Conservation (phyloP, 495 filamentous ascomycete species). For the Filosporella fistucella region DNA sequence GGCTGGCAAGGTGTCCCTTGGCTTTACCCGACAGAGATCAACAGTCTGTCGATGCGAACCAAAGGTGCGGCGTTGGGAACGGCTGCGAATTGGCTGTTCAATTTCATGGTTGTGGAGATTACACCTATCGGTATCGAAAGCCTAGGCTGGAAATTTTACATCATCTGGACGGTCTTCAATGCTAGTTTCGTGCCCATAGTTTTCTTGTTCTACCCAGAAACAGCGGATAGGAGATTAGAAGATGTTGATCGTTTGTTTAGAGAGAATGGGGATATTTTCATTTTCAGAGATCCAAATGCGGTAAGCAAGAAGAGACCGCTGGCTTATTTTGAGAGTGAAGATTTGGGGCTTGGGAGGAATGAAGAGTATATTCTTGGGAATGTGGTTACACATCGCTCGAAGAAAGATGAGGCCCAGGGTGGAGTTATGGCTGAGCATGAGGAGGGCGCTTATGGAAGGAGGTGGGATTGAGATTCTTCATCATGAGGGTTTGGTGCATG, state of each 20-base stretch:
- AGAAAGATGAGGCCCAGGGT: background rate
- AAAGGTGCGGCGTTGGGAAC: constrained; percentile 4
- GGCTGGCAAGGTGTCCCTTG: constrained; percentile 36
- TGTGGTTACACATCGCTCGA: background rate
- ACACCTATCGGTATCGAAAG: constrained; percentile 40
- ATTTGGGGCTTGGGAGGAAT: background rate
- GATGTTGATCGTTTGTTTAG: constrained; percentile 69
- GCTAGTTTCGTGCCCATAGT: constrained; percentile 62
- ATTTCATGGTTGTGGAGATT: constrained; percentile 44
- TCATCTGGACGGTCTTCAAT: constrained; percentile 59
- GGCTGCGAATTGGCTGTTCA: constrained; percentile 26
- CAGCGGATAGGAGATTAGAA: constrained; percentile 63
- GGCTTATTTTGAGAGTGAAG: background rate
- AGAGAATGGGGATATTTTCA: background rate
- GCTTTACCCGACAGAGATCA: constrained; percentile 20
- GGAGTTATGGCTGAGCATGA: background rate
- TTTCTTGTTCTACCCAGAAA: constrained; percentile 75
- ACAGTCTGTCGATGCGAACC: constrained; percentile 5
- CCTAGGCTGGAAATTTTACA: constrained; percentile 44
- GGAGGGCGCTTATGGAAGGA: constrained; percentile 1
- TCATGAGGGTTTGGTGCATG: background rate
- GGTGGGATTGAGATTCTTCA: background rate
- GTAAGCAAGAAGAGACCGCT: background rate
- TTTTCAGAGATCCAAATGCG: background rate
- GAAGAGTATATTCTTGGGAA: background rate